These are phyloP conservation scores for Agastache rugosa DNA, from an alignment of 257 asterid species.

Conservation along the genomic window DNA sequence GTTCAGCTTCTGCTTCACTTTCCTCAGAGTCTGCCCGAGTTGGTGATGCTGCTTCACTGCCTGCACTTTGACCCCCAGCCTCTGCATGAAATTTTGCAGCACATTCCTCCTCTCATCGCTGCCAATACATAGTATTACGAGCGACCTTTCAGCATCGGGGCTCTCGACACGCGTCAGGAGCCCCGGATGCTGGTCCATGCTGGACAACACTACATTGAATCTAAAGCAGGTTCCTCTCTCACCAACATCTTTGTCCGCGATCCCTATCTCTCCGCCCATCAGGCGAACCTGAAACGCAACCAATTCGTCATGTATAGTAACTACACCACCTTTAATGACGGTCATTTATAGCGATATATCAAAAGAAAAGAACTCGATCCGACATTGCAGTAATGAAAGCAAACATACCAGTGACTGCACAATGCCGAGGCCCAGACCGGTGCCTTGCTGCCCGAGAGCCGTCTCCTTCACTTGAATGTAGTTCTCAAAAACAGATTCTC, in stretches of 20 bases:
- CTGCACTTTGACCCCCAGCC: conserved; percentile 58
- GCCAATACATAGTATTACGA: conserved; percentile 57
- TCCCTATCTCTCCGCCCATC: conserved; percentile 79
- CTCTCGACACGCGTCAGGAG: conserved; percentile 33
- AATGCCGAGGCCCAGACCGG: conserved; percentile 86
- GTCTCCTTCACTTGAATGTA: conserved; percentile 77
- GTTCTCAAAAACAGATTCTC: conserved; percentile 69
- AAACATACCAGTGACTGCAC: conserved; percentile 74
- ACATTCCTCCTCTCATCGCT: conserved; percentile 54
- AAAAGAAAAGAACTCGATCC: too few species aligned
- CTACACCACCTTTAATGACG: too few species aligned
- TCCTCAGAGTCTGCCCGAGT: conserved; percentile 52
- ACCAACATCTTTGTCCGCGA: conserved; percentile 62
- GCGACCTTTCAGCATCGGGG: conserved; percentile 54
- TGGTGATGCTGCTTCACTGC: conserved; percentile 51
- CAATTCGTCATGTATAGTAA: too few species aligned
- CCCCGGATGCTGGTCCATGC: conserved; percentile 21
- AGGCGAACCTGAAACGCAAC: conserved; percentile 55
- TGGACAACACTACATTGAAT: conserved; percentile 45
- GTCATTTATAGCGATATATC: too few species aligned
- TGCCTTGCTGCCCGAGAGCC: conserved; percentile 58
- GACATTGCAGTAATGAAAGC: too few species aligned
- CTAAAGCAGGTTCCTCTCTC: conserved; percentile 69
- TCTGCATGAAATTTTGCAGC: conserved; percentile 52
- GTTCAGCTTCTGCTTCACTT: conserved; percentile 40